phyloP scores from a whole-genome alignment of 2,329 filamentous ascomycete species.

The Neofusicoccum sp. region DNA sequence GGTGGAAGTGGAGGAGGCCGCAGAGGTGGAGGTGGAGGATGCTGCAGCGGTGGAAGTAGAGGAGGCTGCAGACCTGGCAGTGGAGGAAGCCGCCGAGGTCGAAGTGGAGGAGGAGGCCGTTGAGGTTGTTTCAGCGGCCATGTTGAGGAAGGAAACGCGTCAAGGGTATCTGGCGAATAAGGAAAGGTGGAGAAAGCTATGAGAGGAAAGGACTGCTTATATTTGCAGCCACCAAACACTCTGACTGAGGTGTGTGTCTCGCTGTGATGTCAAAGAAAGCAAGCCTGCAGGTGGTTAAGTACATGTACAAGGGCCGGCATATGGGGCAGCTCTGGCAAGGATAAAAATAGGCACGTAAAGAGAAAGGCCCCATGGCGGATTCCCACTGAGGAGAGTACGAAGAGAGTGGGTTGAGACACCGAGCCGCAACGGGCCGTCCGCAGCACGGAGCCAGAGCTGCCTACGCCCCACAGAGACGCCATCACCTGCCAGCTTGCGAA shows the following conservation, averaged over 20 bases:
- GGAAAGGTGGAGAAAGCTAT: background rate
- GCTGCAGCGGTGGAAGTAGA: background rate
- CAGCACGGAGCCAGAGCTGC: slow-evolving; percentile 5
- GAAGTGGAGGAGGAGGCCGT: background rate
- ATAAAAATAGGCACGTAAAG: background rate
- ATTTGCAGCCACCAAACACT: background rate
- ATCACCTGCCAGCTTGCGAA: slow-evolving; percentile 7
- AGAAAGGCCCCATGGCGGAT: background rate
- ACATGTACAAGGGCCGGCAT: background rate
- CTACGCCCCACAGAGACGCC: slow-evolving; percentile 12
- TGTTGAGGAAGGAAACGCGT: background rate
- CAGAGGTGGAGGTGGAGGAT: background rate
- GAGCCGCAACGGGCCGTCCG: slow-evolving; percentile 13
- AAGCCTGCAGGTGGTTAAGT: background rate
- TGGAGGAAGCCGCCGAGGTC: background rate
- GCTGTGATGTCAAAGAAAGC: background rate
- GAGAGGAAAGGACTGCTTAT: slow-evolving; percentile 1
- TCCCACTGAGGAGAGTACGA: background rate
- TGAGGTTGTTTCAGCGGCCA: background rate
- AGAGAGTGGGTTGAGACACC: background rate
- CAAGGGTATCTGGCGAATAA: background rate
- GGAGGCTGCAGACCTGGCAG: background rate
- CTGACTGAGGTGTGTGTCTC: background rate
- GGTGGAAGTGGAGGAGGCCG: background rate
- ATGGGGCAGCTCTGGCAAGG: background rate